phyloP scores from a whole-genome alignment of 2,329 filamentous ascomycete species.

The Geosmithia morbida region DNA sequence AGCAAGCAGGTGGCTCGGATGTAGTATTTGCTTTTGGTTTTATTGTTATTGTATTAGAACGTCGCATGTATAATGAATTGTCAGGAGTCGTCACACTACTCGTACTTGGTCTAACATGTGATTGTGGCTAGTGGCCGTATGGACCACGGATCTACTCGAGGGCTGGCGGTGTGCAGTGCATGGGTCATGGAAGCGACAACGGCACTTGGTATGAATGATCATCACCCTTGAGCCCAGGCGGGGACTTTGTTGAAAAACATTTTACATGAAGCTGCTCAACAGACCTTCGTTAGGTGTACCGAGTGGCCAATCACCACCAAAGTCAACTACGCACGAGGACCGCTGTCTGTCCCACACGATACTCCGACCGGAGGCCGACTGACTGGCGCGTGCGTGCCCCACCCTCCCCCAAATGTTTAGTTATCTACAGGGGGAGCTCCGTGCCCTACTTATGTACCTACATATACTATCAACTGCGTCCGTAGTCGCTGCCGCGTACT shows the following conservation, averaged over 20 bases:
- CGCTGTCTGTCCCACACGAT: neutral
- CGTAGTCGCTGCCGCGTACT: neutral
- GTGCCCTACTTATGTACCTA: neutral
- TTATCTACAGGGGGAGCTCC: neutral
- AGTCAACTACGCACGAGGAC: neutral
- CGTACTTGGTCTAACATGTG: neutral
- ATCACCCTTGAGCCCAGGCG: neutral
- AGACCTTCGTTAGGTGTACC: neutral
- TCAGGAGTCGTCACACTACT: neutral
- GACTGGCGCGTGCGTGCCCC: neutral
- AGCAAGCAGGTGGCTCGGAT: neutral
- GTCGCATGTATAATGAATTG: neutral
- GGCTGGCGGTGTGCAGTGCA: too few species aligned
- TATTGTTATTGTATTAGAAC: neutral
- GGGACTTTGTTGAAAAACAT: too few species aligned
- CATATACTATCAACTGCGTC: neutral
- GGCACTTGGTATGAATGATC: too few species aligned
- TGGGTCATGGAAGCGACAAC: too few species aligned
- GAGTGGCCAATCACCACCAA: neutral
- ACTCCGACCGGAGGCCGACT: neutral
- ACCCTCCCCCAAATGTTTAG: neutral
- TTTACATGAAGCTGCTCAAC: neutral
- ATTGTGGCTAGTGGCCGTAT: too few species aligned
- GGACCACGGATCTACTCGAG: too few species aligned
- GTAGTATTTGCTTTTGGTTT: neutral